Evolutionary conservation across 176 grass and related monocot genomes (phyloP), one percentile per base, ranked within the genome.

Genomic region (Puya raimondii): DNA sequence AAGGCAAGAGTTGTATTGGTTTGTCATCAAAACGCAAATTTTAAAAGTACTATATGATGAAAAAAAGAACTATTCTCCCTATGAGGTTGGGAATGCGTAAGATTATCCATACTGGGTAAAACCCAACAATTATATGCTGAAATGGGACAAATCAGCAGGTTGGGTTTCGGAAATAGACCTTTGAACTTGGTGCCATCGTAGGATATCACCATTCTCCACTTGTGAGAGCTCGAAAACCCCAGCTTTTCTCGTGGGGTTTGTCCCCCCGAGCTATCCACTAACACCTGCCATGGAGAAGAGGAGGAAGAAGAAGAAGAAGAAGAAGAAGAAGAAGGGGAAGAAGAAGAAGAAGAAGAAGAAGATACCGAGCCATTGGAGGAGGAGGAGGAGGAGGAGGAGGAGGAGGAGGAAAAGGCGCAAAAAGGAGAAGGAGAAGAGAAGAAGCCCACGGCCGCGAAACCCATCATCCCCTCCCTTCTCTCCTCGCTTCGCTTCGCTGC

Each of bases 111-210:
- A 64, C 67, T 47, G 26, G 42, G 66, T 64, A 68, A 27, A 33
- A 68, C 48, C 20, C 4, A 54, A 53, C 20, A 72, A 72, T 16
- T 68, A 68, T 8, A 58, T 9, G 42, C 7, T 50, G 21, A 52
- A 64, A 53, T 9, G 23, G 52, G 23, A 64, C 72, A 50, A 8
- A 58, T 10, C 18, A 63, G 16, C 11, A 12, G 21, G 13, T 42
- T 42, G 33, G 42, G 10, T 6, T 49, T n/a, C 10, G 21, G 21
- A 48, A 6, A 14, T n/a, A 9, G 72, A 96, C 88, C 92, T 92
- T 91, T 82, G 59, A 89, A 96, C 64, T 85, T 96, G 64, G 84
- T 89, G 21, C 92, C 92, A 58, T 96, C 92, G 59, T 96, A 92
- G 48, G 92, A 66, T 65, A 96, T 85, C 71, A 96, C 84, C 79